Evolutionary conservation across 805 yeast genomes (phyloP).

Genomic region (Ogataea minuta): DNA sequence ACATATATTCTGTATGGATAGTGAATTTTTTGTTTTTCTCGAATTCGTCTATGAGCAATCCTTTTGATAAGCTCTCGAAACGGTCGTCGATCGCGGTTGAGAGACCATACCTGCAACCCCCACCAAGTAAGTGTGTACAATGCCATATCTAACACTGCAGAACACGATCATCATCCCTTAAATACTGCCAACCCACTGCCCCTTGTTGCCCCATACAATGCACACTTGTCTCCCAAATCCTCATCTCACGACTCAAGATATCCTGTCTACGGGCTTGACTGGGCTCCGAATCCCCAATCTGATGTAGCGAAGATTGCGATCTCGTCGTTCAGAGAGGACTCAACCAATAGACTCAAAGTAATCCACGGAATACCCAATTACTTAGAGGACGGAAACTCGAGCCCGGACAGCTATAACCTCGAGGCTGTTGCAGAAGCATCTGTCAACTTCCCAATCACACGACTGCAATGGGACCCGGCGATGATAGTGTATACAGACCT

Average conservation of each 20-base stretch:
- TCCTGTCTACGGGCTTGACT: constrained; percentile 52
- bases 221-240: constrained; percentile 22
- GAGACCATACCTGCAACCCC: constrained; percentile 23
- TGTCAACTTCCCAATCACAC: constrained; percentile 68
- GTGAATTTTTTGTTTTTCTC: too few species aligned
- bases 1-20: too few species aligned
- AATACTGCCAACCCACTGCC: not conserved
- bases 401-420: constrained; percentile 40
- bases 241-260: constrained; percentile 48
- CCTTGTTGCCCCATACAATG: constrained; percentile 1
- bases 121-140: constrained; percentile 12
- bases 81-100: constrained; percentile 32
- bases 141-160: not conserved
- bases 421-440: constrained; percentile 48
- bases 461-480: constrained; percentile 70
- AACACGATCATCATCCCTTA: not conserved
- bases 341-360: constrained; percentile 61
- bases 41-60: constrained; percentile 8
- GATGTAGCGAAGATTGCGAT: constrained; percentile 55
- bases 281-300: constrained; percentile 40
- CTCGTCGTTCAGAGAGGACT: constrained; percentile 80
- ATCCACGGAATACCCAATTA: constrained; percentile 35
- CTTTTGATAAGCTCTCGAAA: constrained; percentile 17
- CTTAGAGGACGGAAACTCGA: constrained; percentile 20
- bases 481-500: constrained; percentile 25